A percentile compares a stretch with the other conserved stretches of the same genome.
Conservation (phyloP, 495 filamentous ascomycete species). For the Penicillium subrubescens region DNA sequence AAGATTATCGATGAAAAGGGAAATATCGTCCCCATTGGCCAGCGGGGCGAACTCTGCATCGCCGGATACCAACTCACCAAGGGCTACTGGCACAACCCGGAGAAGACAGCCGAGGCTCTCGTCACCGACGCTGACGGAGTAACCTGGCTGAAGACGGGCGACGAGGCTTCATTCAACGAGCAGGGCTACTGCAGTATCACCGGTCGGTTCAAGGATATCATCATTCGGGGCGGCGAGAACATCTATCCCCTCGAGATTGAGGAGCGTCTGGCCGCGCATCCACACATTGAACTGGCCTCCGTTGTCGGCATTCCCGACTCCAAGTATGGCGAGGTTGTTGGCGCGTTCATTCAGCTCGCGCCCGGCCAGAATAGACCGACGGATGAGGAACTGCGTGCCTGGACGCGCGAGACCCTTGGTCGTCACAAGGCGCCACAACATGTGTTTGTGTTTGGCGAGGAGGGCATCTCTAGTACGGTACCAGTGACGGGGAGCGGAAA, state of each 20-base stretch:
- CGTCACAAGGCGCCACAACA: conserved; percentile 68
- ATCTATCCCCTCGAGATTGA: conserved; percentile 76
- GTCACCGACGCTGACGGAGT: conserved; percentile 58
- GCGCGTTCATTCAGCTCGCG: conserved; percentile 55
- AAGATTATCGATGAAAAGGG: conserved; percentile 67
- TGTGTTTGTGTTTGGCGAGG: conserved; percentile 65
- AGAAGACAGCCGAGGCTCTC: conserved; percentile 67
- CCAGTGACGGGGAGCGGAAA: conserved; percentile 74
- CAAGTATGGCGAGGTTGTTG: conserved; percentile 69
- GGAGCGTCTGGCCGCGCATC: conserved; percentile 61
- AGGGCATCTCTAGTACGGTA: conserved; percentile 55
- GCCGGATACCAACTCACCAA: conserved; percentile 68
- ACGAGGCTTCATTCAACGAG: conserved; percentile 67
- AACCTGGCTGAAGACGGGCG: conserved; percentile 69
- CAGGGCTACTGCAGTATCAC: conserved; percentile 67
- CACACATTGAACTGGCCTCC: conserved; percentile 55
- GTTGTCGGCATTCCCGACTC: conserved; percentile 65
- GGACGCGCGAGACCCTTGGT: conserved; percentile 62
- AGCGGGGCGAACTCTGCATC: conserved; percentile 66
- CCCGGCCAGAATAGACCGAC: conserved; percentile 36
- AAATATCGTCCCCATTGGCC: conserved; percentile 59
- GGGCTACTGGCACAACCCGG: conserved; percentile 72
- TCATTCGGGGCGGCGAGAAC: conserved; percentile 86
- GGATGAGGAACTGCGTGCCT: conserved; percentile 56
- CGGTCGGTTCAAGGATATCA: conserved; percentile 80